A percentile compares a stretch with the other conserved stretches of the same genome.
These are phyloP conservation scores for Phaffomyces thermotolerans DNA, from an alignment of 805 yeast species.

Conservation along the genomic window DNA sequence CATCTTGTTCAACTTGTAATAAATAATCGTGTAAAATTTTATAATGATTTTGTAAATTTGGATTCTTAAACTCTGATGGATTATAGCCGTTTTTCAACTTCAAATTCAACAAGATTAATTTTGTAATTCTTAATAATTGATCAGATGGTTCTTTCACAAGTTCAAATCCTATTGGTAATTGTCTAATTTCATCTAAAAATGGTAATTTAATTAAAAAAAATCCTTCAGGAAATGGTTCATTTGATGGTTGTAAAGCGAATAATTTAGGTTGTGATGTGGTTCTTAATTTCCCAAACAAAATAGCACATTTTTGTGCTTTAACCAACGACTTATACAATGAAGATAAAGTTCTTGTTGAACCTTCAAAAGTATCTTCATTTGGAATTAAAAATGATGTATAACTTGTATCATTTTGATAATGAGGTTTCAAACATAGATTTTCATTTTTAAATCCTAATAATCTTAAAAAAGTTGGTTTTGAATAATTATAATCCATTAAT, in stretches of 20 bases:
- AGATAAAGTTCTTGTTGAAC: conserved; percentile 62
- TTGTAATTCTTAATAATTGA: conserved; percentile 14
- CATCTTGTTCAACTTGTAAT: conserved; percentile 42
- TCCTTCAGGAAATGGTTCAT: conserved; percentile 41
- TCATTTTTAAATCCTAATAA: conserved; percentile 60
- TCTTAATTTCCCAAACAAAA: conserved; percentile 66
- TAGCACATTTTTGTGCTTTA: conserved; percentile 46
- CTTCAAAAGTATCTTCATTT: conserved; percentile 47
- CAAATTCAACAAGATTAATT: conserved; percentile 29
- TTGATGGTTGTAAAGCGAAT: conserved; percentile 50
- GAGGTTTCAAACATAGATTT: conserved; percentile 36
- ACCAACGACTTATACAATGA: conserved; percentile 57
- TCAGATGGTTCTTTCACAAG: conserved; percentile 3
- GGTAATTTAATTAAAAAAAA: conserved; percentile 66
- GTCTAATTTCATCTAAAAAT: conserved; percentile 66
- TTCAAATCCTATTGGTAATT: conserved; percentile 40
- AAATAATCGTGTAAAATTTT: conserved; percentile 56
- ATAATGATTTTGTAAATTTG: conserved; percentile 61
- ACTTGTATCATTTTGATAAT: conserved; percentile 40
- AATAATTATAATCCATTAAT: conserved; percentile 27
- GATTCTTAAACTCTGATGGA: conserved; percentile 57
- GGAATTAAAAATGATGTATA: conserved; percentile 59
- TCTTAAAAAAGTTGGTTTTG: conserved; percentile 43
- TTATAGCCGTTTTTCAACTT: conserved; percentile 40
- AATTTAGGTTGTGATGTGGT: conserved; percentile 47